phyloP scores from a whole-genome alignment of 2,329 filamentous ascomycete species.

The Aureobasidium sp. region DNA sequence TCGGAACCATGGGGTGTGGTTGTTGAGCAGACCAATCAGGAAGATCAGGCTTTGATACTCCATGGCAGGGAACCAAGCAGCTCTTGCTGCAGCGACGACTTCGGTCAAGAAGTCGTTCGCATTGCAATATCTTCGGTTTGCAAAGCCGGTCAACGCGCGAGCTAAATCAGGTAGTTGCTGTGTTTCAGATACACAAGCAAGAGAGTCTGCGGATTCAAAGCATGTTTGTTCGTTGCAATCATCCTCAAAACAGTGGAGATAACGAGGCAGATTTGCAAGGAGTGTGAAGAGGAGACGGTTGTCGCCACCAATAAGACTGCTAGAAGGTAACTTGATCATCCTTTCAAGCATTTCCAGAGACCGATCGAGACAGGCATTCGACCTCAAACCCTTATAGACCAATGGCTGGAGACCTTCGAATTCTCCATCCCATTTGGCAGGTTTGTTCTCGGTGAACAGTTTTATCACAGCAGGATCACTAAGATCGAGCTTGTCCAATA shows the following conservation, averaged over 20 bases:
- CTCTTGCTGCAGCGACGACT: conserved; percentile 65
- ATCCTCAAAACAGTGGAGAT: conserved; percentile 71
- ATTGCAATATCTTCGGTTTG: conserved; percentile 57
- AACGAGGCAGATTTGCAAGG: conserved; percentile 86
- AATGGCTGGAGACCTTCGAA: conserved; percentile 84
- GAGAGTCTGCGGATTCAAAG: conserved; percentile 58
- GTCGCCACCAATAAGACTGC: conserved; percentile 73
- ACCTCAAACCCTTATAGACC: conserved; percentile 86
- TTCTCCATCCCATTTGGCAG: conserved; percentile 76
- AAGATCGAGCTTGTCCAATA: conserved; percentile 78
- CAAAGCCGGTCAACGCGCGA: conserved; percentile 62
- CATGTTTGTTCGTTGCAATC: conserved; percentile 37
- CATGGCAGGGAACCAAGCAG: conserved; percentile 71
- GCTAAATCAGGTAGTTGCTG: conserved; percentile 64
- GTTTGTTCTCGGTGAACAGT: conserved; percentile 69
- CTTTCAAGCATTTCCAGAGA: conserved; percentile 72
- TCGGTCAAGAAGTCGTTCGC: conserved; percentile 71
- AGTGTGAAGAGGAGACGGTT: conserved; percentile 75
- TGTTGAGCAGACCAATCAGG: conserved; percentile 84
- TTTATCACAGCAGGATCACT: conserved; percentile 60
- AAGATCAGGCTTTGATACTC: conserved; percentile 85
- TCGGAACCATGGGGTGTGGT: conserved; percentile 83
- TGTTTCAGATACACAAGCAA: conserved; percentile 65
- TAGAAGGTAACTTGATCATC: conserved; percentile 70
- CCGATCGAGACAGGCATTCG: conserved; percentile 70